Evolutionary conservation across 148 eudicot species (phyloP).

Genomic region (Suaeda aralocaspica): DNA sequence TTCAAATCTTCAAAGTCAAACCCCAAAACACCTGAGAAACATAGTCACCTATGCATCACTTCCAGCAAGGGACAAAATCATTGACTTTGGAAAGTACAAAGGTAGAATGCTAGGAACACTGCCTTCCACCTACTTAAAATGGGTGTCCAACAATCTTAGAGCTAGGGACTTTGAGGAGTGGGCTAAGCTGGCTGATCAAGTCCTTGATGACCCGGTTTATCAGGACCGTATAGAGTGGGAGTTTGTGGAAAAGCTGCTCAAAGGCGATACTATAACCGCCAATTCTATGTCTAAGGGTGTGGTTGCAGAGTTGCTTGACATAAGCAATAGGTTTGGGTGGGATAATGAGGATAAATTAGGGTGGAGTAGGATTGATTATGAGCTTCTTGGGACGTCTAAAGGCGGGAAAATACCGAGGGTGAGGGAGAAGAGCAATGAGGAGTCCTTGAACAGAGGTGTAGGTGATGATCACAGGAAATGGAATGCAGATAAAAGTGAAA

Average conservation of each 20-base stretch:
- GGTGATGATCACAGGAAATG: not conserved
- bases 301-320: conserved; percentile 47
- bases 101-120: conserved; percentile 72
- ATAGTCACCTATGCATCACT: conserved; percentile 13
- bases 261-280: conserved; percentile 30
- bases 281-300: conserved; percentile 7
- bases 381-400: conserved; percentile 67
- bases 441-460: not conserved
- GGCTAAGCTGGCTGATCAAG: conserved; percentile 63
- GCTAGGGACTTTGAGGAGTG: conserved; percentile 57
- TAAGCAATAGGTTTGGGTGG: conserved; percentile 79
- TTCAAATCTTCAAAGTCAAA: not conserved
- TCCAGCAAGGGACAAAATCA: conserved; percentile 57
- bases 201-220: conserved; percentile 71
- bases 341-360: conserved; percentile 64
- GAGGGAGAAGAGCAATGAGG: conserved; percentile 8
- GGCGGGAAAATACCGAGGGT: conserved; percentile 69
- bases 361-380: conserved; percentile 60
- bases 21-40: conserved; percentile 8
- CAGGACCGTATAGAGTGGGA: conserved; percentile 87
- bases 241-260: conserved; percentile 47
- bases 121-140: conserved; percentile 66
- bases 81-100: conserved; percentile 73
- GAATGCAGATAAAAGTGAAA: not conserved
- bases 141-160: conserved; percentile 60